These are phyloP conservation scores for Capsicum rhomboideum DNA, from an alignment of 257 asterid species.

Conservation along the genomic window DNA sequence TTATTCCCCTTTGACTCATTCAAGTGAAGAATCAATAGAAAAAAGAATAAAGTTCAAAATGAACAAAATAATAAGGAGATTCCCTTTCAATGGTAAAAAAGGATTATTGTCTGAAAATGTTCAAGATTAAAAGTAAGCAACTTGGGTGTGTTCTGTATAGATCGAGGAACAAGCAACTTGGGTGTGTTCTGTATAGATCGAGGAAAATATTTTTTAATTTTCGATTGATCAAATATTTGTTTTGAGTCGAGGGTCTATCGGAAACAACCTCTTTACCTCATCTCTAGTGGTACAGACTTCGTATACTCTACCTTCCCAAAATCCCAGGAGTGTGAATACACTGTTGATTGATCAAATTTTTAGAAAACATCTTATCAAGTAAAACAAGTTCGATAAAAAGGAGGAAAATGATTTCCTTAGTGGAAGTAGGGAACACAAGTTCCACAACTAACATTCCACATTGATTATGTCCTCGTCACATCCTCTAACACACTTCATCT, in stretches of 20 bases:
- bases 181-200: background rate
- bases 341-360: too few species aligned
- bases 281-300: too few species aligned
- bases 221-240: too few species aligned
- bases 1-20: background rate
- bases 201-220: background rate
- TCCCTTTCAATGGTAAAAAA: background rate
- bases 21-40: background rate
- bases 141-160: background rate
- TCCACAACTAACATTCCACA: background rate
- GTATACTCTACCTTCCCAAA: too few species aligned
- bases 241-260: too few species aligned
- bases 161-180: too few species aligned
- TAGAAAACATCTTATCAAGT: too few species aligned
- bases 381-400: background rate
- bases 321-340: too few species aligned
- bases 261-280: too few species aligned
- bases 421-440: background rate
- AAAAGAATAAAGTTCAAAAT: conserved; percentile 1
- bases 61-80: background rate
- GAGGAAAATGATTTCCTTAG: rapidly evolving
- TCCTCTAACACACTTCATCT: background rate
- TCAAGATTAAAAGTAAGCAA: background rate
- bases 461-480: background rate
- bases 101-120: background rate